A percentile compares a stretch with the other conserved stretches of the same genome.
phyloP scores from a whole-genome alignment of 331 rosid species.

The Quercus tomentella region DNA sequence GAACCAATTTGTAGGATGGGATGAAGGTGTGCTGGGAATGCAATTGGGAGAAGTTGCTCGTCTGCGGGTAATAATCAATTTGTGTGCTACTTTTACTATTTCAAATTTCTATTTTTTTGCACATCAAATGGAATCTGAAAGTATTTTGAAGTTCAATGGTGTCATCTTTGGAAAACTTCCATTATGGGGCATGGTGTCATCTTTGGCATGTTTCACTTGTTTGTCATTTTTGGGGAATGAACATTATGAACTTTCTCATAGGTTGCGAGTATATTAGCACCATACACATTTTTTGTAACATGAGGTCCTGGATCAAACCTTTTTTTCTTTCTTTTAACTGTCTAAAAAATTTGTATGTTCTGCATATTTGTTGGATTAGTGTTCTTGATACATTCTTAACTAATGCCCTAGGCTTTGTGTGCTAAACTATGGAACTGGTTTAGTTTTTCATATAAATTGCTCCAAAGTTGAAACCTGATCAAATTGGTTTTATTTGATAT shows the following conservation, averaged over 20 bases:
- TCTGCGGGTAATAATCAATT: constrained; percentile 55
- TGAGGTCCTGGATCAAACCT: not conserved
- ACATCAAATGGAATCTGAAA: not conserved
- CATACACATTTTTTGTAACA: not conserved
- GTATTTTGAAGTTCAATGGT: not conserved
- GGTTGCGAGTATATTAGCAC: not conserved
- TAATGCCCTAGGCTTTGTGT: not conserved
- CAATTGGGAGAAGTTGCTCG: constrained; percentile 95
- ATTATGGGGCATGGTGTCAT: not conserved
- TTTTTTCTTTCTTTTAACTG: not conserved
- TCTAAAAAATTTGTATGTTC: not conserved
- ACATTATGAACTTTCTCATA: not conserved
- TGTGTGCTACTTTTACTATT: not conserved
- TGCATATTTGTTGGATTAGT: not conserved
- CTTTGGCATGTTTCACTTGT: not conserved
- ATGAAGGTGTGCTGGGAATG: constrained; percentile 89
- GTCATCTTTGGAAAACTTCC: not conserved
- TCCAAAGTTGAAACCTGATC: no score
- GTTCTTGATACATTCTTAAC: not conserved
- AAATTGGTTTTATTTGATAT: no score
- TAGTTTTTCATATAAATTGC: no score
- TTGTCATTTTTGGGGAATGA: not conserved
- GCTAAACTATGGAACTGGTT: no score
- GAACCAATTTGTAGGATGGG: constrained; percentile 65
- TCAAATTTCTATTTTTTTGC: not conserved